Base-by-base conservation (phyloP, 2,329 filamentous ascomycete species). In the Aquanectria penicillioides region DNA sequence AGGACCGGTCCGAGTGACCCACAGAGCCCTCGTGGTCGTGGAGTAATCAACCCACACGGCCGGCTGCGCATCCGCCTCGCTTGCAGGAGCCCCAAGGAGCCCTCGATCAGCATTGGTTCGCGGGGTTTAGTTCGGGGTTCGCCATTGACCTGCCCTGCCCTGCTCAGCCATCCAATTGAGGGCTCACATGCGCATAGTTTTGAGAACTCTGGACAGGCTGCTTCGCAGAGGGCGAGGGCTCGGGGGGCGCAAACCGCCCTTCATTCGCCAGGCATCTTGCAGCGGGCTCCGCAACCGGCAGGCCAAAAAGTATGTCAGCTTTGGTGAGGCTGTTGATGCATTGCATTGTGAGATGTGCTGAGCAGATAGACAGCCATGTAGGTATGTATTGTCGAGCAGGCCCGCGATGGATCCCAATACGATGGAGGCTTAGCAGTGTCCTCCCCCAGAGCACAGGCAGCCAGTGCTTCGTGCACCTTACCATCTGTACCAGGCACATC, bases 21-120 rank as follows among this genome's bases (percentile, higher is more conserved):
- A 56, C 53, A 29, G 17, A 28, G 28, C 29, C 53, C 53, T 56
- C 53, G 53, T 56, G 53, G 53, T 11, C 53, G 36, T 56, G 44
- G 53, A 49, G 36, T 22, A 23, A 33, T 11, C 40, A 54, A 18
- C 50, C 50, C 40, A 46, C 49, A 34, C 40, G 22, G 22, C 47
- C 50, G 18, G 20, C 26, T 46, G 41, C 41, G 22, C 41, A 46
- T 22, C 28, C 17, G n/a, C n/a, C n/a, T n/a, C n/a, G n/a, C n/a
- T n/a, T n/a, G n/a, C n/a, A n/a, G n/a, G n/a, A n/a, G n/a, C n/a
- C n/a, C n/a, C n/a, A 18, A 37, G 40, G 41, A 41, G 33, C 23
- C 51, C 26, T 33, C 52, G 48, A 34, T 36, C 20, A 34, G 15
- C 33, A 20, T 51, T 51, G 54, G 53, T 57, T 40, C 53, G 36